phyloP scores from a whole-genome alignment of 2,329 filamentous ascomycete species.

The Pseudocercospora fijiensis region DNA sequence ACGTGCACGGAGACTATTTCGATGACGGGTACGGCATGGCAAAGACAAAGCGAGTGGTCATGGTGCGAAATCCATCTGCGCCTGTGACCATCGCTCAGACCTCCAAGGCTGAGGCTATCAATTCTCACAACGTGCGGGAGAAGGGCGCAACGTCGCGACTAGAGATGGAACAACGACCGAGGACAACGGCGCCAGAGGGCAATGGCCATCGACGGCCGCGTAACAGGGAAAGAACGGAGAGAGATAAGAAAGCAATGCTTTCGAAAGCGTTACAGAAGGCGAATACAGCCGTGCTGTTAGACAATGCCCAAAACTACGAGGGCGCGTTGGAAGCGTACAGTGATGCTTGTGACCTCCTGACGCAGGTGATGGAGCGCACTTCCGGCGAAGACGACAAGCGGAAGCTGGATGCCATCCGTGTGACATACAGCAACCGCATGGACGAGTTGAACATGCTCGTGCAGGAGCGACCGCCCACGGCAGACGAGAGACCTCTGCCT shows the following conservation, averaged over 20 bases:
- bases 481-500: slow-evolving; percentile 71
- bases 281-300: slow-evolving; percentile 89
- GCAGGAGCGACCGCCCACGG: slow-evolving; percentile 44
- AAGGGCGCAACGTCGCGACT: slow-evolving; percentile 15
- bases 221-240: slow-evolving; percentile 47
- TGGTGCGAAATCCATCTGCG: slow-evolving; percentile 29
- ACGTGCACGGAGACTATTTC: slow-evolving; percentile 35
- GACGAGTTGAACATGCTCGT: slow-evolving; percentile 76
- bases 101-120: slow-evolving; percentile 14
- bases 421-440: slow-evolving; percentile 87
- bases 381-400: slow-evolving; percentile 81
- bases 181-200: slow-evolving; percentile 18
- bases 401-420: slow-evolving; percentile 88
- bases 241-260: slow-evolving; percentile 83
- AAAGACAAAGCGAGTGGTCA: slow-evolving; percentile 29
- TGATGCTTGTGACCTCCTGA: slow-evolving; percentile 84
- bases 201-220: slow-evolving; percentile 25
- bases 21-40: slow-evolving; percentile 29
- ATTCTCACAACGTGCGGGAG: slow-evolving; percentile 16
- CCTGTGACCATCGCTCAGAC: slow-evolving; percentile 23
- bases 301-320: slow-evolving; percentile 93
- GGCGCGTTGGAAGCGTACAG: slow-evolving; percentile 86
- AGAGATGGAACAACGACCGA: slow-evolving; percentile 22
- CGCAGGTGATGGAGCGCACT: slow-evolving; percentile 83
- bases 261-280: slow-evolving; percentile 94